Conservation (phyloP, 1,284 basidiomycete species). For the Schizophyllum amplum region DNA sequence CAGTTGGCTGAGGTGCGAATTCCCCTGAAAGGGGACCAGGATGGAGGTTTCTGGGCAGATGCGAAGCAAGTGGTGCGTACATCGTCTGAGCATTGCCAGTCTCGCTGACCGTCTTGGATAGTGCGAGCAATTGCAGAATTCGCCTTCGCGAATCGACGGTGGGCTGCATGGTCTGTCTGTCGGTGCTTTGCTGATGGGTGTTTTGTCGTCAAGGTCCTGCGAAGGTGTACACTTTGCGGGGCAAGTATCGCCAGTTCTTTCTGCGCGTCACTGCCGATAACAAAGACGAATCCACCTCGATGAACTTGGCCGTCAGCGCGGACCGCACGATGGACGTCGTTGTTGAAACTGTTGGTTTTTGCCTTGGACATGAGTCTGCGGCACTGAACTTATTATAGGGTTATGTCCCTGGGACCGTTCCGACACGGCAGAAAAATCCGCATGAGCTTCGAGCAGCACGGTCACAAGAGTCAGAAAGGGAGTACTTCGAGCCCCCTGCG, state of each 20-base stretch:
- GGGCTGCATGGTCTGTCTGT: constrained; percentile 4
- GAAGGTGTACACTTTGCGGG: constrained; percentile 58
- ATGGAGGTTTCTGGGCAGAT: constrained; percentile 59
- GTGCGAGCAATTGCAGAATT: constrained; percentile 47
- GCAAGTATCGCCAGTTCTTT: constrained; percentile 62
- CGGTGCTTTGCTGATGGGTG: background rate
- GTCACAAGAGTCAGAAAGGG: background rate
- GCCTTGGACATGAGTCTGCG: no score
- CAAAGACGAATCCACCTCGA: constrained; percentile 32
- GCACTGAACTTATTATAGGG: no score
- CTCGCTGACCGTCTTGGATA: constrained; percentile 13
- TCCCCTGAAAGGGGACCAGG: constrained; percentile 37
- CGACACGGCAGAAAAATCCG: background rate
- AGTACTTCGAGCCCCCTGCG: background rate
- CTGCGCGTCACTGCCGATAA: constrained; percentile 50
- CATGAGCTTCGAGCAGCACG: background rate
- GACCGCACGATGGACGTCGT: constrained; percentile 39
- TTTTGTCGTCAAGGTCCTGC: constrained; percentile 44
- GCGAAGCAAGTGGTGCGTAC: constrained; percentile 47
- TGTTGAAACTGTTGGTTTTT: constrained; percentile 36
- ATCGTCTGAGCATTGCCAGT: background rate
- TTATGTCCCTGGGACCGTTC: no score
- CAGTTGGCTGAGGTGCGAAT: constrained; percentile 61
- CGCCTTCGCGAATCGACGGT: constrained; percentile 68
- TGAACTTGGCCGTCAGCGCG: constrained; percentile 37